Evolutionary conservation across 1,284 basidiomycete genomes (phyloP), one percentile per base, ranked within the genome.

Genomic region (Boletus nobilissimus): DNA sequence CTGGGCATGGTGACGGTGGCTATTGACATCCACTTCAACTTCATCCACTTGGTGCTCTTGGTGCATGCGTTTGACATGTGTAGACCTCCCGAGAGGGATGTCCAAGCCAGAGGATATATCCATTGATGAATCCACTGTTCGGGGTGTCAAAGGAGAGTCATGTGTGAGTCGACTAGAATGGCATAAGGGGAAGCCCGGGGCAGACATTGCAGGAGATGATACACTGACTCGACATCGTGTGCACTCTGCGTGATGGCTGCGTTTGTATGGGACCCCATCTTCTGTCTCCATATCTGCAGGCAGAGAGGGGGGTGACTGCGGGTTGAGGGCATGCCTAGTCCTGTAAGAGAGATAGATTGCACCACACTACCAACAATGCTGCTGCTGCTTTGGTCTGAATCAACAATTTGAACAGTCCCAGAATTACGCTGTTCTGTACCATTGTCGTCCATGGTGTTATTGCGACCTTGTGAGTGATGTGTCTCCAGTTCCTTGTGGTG

Each of bases 341-440:
- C 82, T 26, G 75, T 78, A 24, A 80, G 32, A 22, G 85, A 84
- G 29, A 82, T 83, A 43, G 84, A 73, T 67, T 87, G 82, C 71
- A 94, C 88, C 87, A 93, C 91, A 72, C 91, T 90, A 68, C 93
- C 90, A 24, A 93, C 92, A 32, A 93, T 87, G 24, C 92, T 91
- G 34, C 89, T 91, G 78, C 94, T 91, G 82, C 91, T 93, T 74
- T 91, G 87, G 79, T 93, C 90, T 39, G 87, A 86, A 82, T 91
- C 88, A 76, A 81, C 80, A 67, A 80, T 64, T 57, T 78, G 82
- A 67, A 81, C 71, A 26, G 79, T 82, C 60, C 76, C 82, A 11
- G 79, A 77, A 65, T 46, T 79, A 51, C 64, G 43, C 11, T 83
- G 82, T 68, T 87, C 86, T 13, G 43, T n/a, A 9, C 60, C 74